Evolutionary conservation across 805 yeast genomes (phyloP).

Genomic region (Candida gorgasii): DNA sequence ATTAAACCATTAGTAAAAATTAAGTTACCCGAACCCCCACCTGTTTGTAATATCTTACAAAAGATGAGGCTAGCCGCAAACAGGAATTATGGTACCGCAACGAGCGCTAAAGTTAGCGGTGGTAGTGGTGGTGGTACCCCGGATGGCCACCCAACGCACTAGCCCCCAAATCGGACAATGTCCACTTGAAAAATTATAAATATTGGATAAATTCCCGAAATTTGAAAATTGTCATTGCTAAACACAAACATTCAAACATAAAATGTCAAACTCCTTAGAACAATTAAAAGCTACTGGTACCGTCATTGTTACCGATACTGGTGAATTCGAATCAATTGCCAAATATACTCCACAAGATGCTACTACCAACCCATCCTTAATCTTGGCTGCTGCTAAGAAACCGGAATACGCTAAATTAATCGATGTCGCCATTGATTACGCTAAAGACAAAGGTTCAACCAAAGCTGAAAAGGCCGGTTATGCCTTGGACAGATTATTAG

Average conservation of each 20-base stretch:
- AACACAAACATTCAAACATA: too few species aligned
- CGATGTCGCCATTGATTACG: slow-evolving; percentile 88
- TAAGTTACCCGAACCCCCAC: slow-evolving; percentile 2
- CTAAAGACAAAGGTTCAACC: slow-evolving; percentile 54
- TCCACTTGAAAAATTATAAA: slow-evolving; percentile 7
- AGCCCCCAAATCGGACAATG: slow-evolving; percentile 3
- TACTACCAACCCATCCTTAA: slow-evolving; percentile 97
- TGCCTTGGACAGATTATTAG: slow-evolving; percentile 90
- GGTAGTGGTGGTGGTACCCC: neutral
- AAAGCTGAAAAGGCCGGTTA: slow-evolving; percentile 69
- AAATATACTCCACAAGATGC: slow-evolving; percentile 99
- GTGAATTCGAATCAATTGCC: slow-evolving; percentile 97
- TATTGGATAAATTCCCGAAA: slow-evolving; percentile 5
- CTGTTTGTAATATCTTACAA: too few species aligned
- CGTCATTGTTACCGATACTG: slow-evolving; percentile 96
- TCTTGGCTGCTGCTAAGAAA: slow-evolving; percentile 92
- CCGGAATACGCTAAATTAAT: slow-evolving; percentile 85
- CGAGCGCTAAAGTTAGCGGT: too few species aligned
- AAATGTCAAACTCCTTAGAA: slow-evolving; percentile 59
- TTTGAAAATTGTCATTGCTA: slow-evolving; percentile 3
- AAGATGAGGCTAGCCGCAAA: too few species aligned
- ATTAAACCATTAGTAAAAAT: neutral
- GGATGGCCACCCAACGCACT: too few species aligned
- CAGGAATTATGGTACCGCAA: slow-evolving; percentile 1
- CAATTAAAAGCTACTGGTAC: slow-evolving; percentile 95